Evolutionary conservation across 2,329 filamentous ascomycete species (phyloP).

Genomic region (Aspergillus sojae): DNA sequence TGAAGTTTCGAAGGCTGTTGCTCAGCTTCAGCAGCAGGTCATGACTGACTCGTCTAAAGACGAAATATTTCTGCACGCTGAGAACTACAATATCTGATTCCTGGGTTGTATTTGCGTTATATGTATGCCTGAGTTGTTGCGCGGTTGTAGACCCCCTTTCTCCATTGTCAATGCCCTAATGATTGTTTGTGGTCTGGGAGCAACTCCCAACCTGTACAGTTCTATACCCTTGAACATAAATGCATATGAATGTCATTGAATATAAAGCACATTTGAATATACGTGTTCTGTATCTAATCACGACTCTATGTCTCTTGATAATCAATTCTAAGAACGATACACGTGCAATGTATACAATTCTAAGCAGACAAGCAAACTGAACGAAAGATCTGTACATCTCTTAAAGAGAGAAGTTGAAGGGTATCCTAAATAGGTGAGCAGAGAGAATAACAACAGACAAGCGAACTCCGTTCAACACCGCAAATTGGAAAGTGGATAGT

Average conservation of each 20-base stretch:
- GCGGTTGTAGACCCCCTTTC: neutral
- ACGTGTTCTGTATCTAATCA: conserved; percentile 1
- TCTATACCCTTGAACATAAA: conserved; percentile 6
- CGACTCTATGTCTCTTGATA: neutral
- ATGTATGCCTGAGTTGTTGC: conserved; percentile 1
- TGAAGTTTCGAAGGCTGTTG: conserved; percentile 84
- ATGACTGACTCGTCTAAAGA: conserved; percentile 77
- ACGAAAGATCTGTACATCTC: conserved; percentile 1
- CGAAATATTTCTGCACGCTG: conserved; percentile 91
- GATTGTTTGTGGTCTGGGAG: neutral
- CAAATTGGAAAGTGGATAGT: neutral
- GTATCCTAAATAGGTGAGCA: conserved; percentile 5
- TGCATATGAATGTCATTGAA: conserved; percentile 9
- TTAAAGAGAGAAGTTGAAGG: conserved; percentile 7
- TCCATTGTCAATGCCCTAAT: conserved; percentile 3
- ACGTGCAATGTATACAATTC: conserved; percentile 6
- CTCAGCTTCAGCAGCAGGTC: conserved; percentile 77
- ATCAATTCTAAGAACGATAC: neutral
- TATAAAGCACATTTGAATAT: conserved; percentile 6
- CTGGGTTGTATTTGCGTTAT: neutral
- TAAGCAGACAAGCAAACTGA: neutral
- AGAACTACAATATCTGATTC: conserved; percentile 83
- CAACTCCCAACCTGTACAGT: neutral
- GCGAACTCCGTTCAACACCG: neutral
- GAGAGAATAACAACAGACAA: conserved; percentile 9